Evolutionary conservation across 805 yeast species (phyloP).

Genomic region (Sporopachydermia lactativora): DNA sequence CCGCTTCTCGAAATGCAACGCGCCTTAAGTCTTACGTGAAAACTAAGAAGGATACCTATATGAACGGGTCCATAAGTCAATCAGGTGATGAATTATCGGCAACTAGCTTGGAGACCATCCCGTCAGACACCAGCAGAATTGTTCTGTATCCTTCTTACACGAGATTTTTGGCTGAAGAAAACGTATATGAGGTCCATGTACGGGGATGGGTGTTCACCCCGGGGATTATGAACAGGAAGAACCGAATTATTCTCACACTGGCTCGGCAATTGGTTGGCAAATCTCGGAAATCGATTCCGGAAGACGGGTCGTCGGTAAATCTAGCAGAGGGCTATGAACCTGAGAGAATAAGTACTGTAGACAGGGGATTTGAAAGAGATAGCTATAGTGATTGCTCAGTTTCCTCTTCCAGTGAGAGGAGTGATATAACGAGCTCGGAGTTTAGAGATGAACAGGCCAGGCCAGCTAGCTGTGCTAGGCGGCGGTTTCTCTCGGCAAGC

Average conservation of each 20-base stretch:
- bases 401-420: too few relatives aligned
- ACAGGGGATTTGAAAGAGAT: too few relatives aligned
- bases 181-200: slow-evolving; percentile 40
- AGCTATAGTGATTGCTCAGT: too few relatives aligned
- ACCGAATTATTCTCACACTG: slow-evolving; percentile 49
- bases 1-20: slow-evolving; percentile 37
- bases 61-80: neutral
- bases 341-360: too few relatives aligned
- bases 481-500: too few relatives aligned
- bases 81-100: neutral
- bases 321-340: too few relatives aligned
- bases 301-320: too few relatives aligned
- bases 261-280: slow-evolving; percentile 50
- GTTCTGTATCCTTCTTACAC: slow-evolving; percentile 46
- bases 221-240: slow-evolving; percentile 57
- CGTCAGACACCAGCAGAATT: slow-evolving; percentile 48
- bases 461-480: too few relatives aligned
- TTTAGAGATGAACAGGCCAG: too few relatives aligned
- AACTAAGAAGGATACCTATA: neutral
- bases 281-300: slow-evolving; percentile 13
- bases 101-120: slow-evolving; percentile 18
- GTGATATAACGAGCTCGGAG: too few relatives aligned
- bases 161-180: slow-evolving; percentile 17
- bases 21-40: slow-evolving; percentile 30
- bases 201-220: slow-evolving; percentile 63